phyloP scores from a whole-genome alignment of 345 rosid species.

The Corchorus olitorius region DNA sequence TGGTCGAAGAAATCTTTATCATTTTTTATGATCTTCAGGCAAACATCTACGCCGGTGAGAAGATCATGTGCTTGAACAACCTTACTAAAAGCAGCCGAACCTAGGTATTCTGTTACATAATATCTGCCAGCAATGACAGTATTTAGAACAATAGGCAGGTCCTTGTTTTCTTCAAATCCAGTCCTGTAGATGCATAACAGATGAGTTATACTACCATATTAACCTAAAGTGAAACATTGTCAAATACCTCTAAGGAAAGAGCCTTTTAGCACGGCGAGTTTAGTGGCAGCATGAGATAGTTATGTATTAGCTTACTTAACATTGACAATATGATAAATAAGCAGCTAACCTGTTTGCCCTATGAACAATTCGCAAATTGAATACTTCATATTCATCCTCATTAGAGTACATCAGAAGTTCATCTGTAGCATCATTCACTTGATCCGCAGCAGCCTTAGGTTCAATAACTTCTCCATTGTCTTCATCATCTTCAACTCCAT shows the following conservation, averaged over 20 bases:
- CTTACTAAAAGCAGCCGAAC: conserved; percentile 95
- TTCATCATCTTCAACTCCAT: conserved; percentile 30
- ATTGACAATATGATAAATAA: conserved; percentile 3
- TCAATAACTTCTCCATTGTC: conserved; percentile 37
- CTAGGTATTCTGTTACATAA: conserved; percentile 77
- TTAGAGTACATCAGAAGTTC: conserved; percentile 46
- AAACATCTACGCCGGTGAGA: conserved; percentile 67
- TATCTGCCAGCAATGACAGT: conserved; percentile 84
- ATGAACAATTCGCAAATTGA: conserved; percentile 81
- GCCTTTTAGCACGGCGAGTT: not conserved
- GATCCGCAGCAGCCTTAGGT: conserved; percentile 35
- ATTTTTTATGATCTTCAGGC: conserved; percentile 96
- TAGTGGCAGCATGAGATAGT: not conserved
- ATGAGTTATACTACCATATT: conserved; percentile 22
- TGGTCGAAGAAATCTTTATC: conserved; percentile 97
- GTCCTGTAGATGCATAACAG: conserved; percentile 62
- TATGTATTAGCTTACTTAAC: not conserved
- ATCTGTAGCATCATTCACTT: conserved; percentile 38
- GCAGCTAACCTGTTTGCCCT: conserved; percentile 76
- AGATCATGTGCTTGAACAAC: conserved; percentile 94
- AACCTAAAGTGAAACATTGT: conserved; percentile 21
- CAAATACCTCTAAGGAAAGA: conserved; percentile 17
- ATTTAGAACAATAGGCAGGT: conserved; percentile 72
- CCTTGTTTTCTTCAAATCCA: conserved; percentile 92
- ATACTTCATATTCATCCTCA: conserved; percentile 81